Percentiles rank a stretch among this genome's conserved stretches.
These are phyloP conservation scores for Coemansia pectinata DNA, from an alignment of 192 early-diverging fungal species.

Conservation along the genomic window DNA sequence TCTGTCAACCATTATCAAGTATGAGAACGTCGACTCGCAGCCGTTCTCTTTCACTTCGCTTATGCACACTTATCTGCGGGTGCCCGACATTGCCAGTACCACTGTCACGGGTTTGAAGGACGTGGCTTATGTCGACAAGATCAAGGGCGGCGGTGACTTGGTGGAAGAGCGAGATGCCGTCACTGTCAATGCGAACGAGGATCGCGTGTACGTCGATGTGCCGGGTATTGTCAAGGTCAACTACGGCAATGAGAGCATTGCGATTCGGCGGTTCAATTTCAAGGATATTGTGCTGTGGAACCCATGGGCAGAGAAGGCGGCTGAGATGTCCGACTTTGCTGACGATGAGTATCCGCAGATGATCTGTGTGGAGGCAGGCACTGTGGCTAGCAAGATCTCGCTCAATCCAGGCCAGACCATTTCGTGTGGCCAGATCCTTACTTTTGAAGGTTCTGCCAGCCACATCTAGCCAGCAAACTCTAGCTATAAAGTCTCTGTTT, in stretches of 20 bases:
- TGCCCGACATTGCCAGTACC: constrained; percentile 64
- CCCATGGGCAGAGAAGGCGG: constrained; percentile 90
- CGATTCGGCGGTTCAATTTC: constrained; percentile 46
- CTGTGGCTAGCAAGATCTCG: constrained; percentile 65
- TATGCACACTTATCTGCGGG: constrained; percentile 89
- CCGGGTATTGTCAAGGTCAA: constrained; percentile 44
- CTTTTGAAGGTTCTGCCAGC: constrained; percentile 12
- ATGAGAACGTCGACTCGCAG: constrained; percentile 72
- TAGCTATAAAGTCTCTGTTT: no score
- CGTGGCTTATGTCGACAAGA: constrained; percentile 72
- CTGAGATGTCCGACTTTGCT: constrained; percentile 87
- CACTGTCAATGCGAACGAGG: constrained; percentile 71
- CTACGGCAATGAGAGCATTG: constrained; percentile 21
- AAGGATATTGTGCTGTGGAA: constrained; percentile 87
- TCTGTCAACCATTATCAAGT: constrained; percentile 69
- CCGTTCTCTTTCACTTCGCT: constrained; percentile 83
- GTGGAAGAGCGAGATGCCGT: constrained; percentile 58
- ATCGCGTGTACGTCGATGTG: constrained; percentile 82
- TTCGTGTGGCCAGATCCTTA: constrained; percentile 71
- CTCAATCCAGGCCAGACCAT: constrained; percentile 69
- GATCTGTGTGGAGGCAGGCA: constrained; percentile 89
- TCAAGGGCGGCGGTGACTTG: constrained; percentile 43
- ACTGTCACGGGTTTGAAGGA: constrained; percentile 67
- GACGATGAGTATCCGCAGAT: constrained; percentile 84
- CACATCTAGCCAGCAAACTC: not conserved